Conservation (phyloP, 257 asterid species). For the Nicotiana sylvestris region DNA sequence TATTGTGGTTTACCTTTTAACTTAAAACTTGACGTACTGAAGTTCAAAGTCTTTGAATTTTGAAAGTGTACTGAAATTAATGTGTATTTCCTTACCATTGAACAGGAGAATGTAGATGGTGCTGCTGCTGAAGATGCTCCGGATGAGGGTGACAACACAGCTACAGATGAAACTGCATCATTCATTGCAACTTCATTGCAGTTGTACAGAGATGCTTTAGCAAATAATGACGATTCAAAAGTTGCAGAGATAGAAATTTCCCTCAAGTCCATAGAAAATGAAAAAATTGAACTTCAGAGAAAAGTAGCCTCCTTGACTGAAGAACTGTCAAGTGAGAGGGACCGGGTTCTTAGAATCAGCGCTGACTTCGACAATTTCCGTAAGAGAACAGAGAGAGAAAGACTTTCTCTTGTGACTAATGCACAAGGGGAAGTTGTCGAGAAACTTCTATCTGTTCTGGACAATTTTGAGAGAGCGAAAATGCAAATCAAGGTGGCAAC, state of each 20-base stretch:
- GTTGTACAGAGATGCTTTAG: slow-evolving; percentile 65
- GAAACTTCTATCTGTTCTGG: slow-evolving; percentile 64
- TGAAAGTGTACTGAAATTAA: background rate
- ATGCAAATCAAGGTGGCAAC: slow-evolving; percentile 67
- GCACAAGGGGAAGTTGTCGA: slow-evolving; percentile 84
- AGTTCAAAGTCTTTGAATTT: background rate
- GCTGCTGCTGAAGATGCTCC: slow-evolving; percentile 30
- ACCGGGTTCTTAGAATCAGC: slow-evolving; percentile 65
- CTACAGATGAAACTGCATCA: slow-evolving; percentile 43
- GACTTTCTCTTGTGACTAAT: slow-evolving; percentile 55
- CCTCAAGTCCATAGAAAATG: slow-evolving; percentile 60
- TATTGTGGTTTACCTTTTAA: background rate
- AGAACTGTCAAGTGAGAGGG: slow-evolving; percentile 59
- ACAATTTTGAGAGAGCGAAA: slow-evolving; percentile 84
- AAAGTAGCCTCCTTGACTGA: slow-evolving; percentile 49
- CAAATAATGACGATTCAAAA: slow-evolving; percentile 53
- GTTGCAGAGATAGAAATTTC: slow-evolving; percentile 54
- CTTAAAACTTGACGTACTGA: background rate
- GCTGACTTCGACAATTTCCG: slow-evolving; percentile 86
- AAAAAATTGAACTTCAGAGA: slow-evolving; percentile 48
- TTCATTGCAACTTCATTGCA: slow-evolving; percentile 42
- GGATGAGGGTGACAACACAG: slow-evolving; percentile 35
- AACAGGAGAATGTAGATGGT: slow-evolving; percentile 45
- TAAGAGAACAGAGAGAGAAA: slow-evolving; percentile 69
- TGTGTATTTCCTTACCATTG: slow-evolving; percentile 10